Evolutionary conservation across 2,329 filamentous ascomycete species (phyloP).

Genomic region (Erysiphe neolycopersici): DNA sequence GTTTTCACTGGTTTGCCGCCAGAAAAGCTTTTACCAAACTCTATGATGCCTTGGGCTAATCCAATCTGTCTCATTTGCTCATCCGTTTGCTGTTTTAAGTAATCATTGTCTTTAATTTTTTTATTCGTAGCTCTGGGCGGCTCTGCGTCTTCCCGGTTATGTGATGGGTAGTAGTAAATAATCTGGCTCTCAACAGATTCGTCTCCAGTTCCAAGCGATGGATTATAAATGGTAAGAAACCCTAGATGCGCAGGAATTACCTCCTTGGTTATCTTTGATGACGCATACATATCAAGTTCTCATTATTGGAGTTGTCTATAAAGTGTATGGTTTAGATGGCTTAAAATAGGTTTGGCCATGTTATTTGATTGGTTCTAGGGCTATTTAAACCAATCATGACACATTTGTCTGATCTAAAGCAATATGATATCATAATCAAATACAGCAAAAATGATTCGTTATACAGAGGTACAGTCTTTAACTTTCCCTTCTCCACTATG

Average conservation of each 20-base stretch:
- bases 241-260: constrained; percentile 50
- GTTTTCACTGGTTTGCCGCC: constrained; percentile 49
- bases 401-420: too few relatives aligned
- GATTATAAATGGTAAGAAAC: constrained; percentile 89
- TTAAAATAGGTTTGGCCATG: too few relatives aligned
- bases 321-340: too few relatives aligned
- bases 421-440: too few relatives aligned
- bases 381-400: too few relatives aligned
- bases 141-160: constrained; percentile 1
- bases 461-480: too few relatives aligned
- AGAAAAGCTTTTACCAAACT: constrained; percentile 74
- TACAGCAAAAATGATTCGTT: too few relatives aligned
- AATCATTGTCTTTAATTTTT: constrained; percentile 8
- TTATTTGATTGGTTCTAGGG: too few relatives aligned
- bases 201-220: constrained; percentile 39
- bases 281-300: too few relatives aligned
- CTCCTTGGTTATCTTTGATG: constrained; percentile 1
- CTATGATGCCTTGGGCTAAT: constrained; percentile 86
- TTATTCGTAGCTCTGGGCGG: background rate
- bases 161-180: constrained; percentile 46
- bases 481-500: too few relatives aligned
- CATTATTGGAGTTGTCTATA: too few relatives aligned
- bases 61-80: constrained; percentile 80
- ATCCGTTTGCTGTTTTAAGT: constrained; percentile 40
- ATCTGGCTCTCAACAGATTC: constrained; percentile 49